Evolutionary conservation across 805 yeast species (phyloP).

Genomic region (Metschnikowia anglica): DNA sequence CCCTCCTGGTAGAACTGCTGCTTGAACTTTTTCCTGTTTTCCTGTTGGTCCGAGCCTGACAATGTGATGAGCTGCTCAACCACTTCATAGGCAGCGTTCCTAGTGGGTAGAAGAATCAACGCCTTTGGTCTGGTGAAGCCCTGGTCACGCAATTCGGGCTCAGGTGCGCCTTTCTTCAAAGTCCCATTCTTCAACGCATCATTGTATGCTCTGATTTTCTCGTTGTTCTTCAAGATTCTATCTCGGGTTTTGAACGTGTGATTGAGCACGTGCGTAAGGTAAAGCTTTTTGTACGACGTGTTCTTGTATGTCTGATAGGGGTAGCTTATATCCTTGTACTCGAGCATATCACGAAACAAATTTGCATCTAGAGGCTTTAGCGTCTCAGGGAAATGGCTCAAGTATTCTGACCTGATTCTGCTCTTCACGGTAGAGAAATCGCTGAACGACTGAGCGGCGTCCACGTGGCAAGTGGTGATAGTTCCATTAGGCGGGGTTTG

Average conservation of each 20-base stretch:
- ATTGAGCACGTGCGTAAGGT: conserved; percentile 70
- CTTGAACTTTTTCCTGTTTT: conserved; percentile 73
- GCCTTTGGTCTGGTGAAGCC: conserved; percentile 95
- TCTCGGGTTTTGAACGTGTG: conserved; percentile 88
- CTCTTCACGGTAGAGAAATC: conserved; percentile 25
- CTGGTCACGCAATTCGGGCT: conserved; percentile 79
- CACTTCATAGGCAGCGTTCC: conserved; percentile 71
- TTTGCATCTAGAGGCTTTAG: conserved; percentile 43
- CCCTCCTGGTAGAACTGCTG: conserved; percentile 61
- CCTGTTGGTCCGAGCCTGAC: conserved; percentile 72
- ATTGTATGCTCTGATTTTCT: conserved; percentile 46
- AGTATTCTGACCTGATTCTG: conserved; percentile 27
- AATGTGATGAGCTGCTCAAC: conserved; percentile 59
- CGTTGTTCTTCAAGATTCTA: conserved; percentile 73
- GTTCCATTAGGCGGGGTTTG: conserved; percentile 36
- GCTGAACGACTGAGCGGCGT: conserved; percentile 18
- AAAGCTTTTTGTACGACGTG: conserved; percentile 57
- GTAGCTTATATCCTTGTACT: conserved; percentile 68
- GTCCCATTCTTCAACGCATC: conserved; percentile 39
- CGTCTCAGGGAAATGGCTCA: conserved; percentile 15
- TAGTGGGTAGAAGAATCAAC: conserved; percentile 77
- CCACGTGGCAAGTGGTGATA: conserved; percentile 10
- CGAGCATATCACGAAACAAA: conserved; percentile 63
- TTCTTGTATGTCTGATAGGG: conserved; percentile 56
- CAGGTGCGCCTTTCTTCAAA: conserved; percentile 36